Conservation (phyloP, 148 eudicot species). For the Vaccinium macrocarpon region DNA sequence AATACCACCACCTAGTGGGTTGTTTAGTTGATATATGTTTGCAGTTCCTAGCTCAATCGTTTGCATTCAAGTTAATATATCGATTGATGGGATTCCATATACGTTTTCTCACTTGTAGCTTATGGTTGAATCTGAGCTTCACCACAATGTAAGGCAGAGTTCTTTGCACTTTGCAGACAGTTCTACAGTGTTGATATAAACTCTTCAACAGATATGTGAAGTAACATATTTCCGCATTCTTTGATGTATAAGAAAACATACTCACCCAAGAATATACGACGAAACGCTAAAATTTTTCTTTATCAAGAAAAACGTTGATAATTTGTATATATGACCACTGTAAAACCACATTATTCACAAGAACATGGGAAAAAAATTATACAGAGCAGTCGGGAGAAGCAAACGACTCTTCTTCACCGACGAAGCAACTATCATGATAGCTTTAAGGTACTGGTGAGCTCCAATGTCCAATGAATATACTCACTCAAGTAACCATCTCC, state of each 20-base stretch:
- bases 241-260: neutral
- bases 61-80: too few relatives aligned
- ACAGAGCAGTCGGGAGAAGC: neutral
- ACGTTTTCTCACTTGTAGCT: too few relatives aligned
- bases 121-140: too few relatives aligned
- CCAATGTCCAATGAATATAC: constrained; percentile 17
- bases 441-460: constrained; percentile 22
- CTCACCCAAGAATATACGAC: neutral
- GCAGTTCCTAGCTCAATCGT: too few relatives aligned
- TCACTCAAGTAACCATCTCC: constrained; percentile 20
- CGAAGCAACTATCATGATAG: neutral
- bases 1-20: too few relatives aligned
- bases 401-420: neutral
- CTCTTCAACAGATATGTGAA: neutral
- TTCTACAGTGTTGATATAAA: too few relatives aligned
- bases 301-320: neutral
- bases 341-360: neutral
- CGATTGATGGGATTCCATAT: too few relatives aligned
- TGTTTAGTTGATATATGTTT: too few relatives aligned
- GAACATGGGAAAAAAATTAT: neutral
- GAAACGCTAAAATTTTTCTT: too few relatives aligned
- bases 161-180: too few relatives aligned
- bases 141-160: too few relatives aligned
- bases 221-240: neutral
- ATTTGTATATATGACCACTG: neutral